Evolutionary conservation across 2,329 filamentous ascomycete genomes (phyloP).

Genomic region (Botrytis tulipae): DNA sequence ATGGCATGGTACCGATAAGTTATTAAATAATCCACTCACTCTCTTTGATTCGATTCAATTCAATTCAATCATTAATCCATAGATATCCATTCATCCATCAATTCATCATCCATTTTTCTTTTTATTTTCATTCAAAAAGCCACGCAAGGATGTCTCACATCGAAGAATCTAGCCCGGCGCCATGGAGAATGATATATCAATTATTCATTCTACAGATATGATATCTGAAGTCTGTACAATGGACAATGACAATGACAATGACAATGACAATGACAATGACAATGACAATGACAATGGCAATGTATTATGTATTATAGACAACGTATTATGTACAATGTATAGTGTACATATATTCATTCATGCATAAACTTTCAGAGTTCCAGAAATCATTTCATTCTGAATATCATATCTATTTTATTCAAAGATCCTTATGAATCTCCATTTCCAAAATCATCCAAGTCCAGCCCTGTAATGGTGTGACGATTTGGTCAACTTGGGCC

Average conservation of each 20-base stretch:
- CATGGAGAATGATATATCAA: background rate
- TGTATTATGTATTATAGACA: too few relatives aligned
- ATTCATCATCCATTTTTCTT: background rate
- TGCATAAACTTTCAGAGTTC: background rate
- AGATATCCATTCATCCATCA: background rate
- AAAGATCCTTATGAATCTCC: background rate
- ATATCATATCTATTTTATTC: too few relatives aligned
- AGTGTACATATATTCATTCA: background rate
- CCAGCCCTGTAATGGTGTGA: background rate
- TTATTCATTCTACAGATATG: background rate
- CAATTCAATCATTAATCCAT: background rate
- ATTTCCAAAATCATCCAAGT: background rate
- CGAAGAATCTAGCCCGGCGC: background rate
- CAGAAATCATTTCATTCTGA: background rate
- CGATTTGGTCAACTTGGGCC: background rate
- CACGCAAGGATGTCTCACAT: slow-evolving; percentile 8
- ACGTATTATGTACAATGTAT: too few relatives aligned
- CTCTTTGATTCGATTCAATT: background rate
- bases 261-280: too few relatives aligned
- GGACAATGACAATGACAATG: too few relatives aligned
- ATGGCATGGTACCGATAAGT: background rate
- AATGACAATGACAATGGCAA: too few relatives aligned
- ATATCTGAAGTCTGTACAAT: background rate
- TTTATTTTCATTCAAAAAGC: background rate
- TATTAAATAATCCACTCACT: background rate